phyloP scores from a whole-genome alignment of 1,284 basidiomycete genomes.

The Heimioporus retisporus region DNA sequence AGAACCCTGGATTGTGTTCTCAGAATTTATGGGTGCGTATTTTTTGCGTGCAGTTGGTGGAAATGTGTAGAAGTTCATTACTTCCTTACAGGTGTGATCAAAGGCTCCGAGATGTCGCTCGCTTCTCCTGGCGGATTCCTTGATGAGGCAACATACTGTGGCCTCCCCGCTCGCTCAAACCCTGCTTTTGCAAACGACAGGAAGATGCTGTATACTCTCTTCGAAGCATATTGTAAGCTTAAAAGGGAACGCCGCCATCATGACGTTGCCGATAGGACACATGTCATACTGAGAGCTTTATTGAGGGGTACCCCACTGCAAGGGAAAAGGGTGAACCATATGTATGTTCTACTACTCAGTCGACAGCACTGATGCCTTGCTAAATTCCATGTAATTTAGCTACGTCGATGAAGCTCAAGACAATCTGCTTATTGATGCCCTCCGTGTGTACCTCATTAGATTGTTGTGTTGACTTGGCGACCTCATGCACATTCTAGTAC shows the following conservation, averaged over 20 bases:
- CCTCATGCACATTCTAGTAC: slow-evolving; percentile 52
- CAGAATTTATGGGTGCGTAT: slow-evolving; percentile 70
- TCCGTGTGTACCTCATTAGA: slow-evolving; percentile 51
- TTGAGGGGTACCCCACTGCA: slow-evolving; percentile 41
- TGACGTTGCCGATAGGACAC: slow-evolving; percentile 76
- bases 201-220: slow-evolving; percentile 63
- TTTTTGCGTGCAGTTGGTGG: background rate
- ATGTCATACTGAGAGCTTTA: slow-evolving; percentile 58
- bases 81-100: slow-evolving; percentile 65
- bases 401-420: slow-evolving; percentile 84
- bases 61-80: background rate
- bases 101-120: slow-evolving; percentile 68
- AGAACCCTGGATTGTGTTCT: slow-evolving; percentile 75
- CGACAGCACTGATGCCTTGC: background rate
- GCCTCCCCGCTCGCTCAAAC: slow-evolving; percentile 61
- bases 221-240: slow-evolving; percentile 60
- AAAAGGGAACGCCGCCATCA: slow-evolving; percentile 58
- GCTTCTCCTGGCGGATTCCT: slow-evolving; percentile 50
- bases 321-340: slow-evolving; percentile 61
- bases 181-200: slow-evolving; percentile 65
- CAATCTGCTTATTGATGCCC: slow-evolving; percentile 73
- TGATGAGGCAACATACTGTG: slow-evolving; percentile 55
- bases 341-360: slow-evolving; percentile 52
- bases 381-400: slow-evolving; percentile 44
- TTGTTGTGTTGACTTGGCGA: background rate